These are phyloP conservation scores for Hymenoscyphus repandus DNA, from an alignment of 2,329 filamentous ascomycete species.

Conservation along the genomic window DNA sequence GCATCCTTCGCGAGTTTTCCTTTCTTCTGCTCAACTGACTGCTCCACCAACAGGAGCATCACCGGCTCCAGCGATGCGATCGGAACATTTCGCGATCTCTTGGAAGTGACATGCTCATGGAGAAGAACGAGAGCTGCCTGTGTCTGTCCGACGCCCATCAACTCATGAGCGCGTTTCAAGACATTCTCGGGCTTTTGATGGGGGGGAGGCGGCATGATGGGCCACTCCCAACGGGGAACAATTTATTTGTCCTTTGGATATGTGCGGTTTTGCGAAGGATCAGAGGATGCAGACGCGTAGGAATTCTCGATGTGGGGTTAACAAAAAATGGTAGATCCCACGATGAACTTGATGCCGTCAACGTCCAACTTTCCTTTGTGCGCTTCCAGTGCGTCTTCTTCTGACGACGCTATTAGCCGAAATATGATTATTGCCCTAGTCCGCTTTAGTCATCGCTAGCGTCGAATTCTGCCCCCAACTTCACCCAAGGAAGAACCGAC, in stretches of 20 bases:
- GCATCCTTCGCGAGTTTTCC: constrained; percentile 98
- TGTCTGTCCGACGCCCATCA: constrained; percentile 94
- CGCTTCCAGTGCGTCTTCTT: background rate
- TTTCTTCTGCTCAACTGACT: constrained; percentile 95
- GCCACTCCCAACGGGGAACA: constrained; percentile 16
- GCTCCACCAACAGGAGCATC: constrained; percentile 95
- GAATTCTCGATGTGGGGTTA: constrained; percentile 1
- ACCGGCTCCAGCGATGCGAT: constrained; percentile 96
- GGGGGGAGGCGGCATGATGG: constrained; percentile 70
- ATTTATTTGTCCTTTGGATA: background rate
- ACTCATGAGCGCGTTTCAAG: constrained; percentile 95
- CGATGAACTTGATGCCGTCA: constrained; percentile 1
- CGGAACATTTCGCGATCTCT: constrained; percentile 94
- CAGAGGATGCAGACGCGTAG: background rate
- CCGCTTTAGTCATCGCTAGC: background rate
- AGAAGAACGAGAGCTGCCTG: constrained; percentile 89
- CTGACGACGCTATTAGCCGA: constrained; percentile 1
- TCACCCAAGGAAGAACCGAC: background rate
- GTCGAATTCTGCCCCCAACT: background rate
- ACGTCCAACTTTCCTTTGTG: constrained; percentile 1
- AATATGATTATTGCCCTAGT: background rate
- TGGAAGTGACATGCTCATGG: constrained; percentile 98
- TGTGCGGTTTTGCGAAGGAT: background rate
- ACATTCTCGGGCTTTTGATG: constrained; percentile 99
- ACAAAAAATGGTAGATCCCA: constrained; percentile 3